Base-by-base conservation (phyloP, 352 stramenopile genomes). In the Pythium monospermum region DNA sequence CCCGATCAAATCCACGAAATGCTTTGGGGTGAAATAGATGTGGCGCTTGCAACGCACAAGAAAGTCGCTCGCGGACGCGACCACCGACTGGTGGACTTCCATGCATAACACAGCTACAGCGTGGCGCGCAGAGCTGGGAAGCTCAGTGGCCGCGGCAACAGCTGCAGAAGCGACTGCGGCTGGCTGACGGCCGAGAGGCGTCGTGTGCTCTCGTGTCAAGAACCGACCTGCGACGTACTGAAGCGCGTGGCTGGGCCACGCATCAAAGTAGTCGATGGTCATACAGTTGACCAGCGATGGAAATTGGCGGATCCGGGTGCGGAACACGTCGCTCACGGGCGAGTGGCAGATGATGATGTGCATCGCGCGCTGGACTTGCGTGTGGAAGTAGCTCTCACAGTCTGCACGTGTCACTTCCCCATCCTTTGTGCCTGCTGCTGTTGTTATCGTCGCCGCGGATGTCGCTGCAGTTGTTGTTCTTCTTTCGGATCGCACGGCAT, bases 241-340 rank as follows among this genome's bases (percentile, higher is more conserved):
- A 15, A 98, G 64, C 12, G 92, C 92, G 26, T 76, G 71, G 45
- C 71, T 70, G 0, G 92, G 91, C 92, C 92, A 98, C 41, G 89
- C 85, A n/a, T 92, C 73, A 52, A 98, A 98, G 69, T 80, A 97
- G 44, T 96, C 85, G 36, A 97, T 96, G 0, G 90, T 97, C 19
- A 83, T 96, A 58, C 91, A 97, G 59, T 97, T 97, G 26, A 97
- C 83, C 4, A 98, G 58, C 5, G 89, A 90, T 15, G 92, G 92
- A 23, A 98, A 98, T 57, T 96, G 91, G 3, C 90, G 76, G 18
- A 97, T 76, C 2, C 85, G 75, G 2, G 67, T 72, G 0, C 89
- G 83, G 58, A 98, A 98, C 5, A 56, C 45, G 36, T 91, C 74
- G 15, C 75, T 69, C 16, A 86, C 76, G 1, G 89, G 92, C 12